phyloP scores from a whole-genome alignment of 306 rosid genomes.

The Boehmeria nivea region DNA sequence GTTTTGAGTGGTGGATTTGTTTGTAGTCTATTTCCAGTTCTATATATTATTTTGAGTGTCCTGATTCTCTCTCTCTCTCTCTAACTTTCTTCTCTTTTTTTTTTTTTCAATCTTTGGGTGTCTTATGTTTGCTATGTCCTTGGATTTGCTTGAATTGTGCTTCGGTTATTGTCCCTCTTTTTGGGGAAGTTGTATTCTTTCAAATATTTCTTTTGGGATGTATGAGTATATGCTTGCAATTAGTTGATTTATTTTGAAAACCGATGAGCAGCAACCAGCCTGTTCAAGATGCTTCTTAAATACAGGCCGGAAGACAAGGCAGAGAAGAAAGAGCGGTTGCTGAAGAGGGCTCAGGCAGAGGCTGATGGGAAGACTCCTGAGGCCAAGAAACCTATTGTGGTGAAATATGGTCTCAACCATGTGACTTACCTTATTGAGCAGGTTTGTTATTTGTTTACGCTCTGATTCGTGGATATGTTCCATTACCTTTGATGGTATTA shows the following conservation, averaged over 20 bases:
- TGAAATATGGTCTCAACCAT: conserved; percentile 79
- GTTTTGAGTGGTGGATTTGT: no score
- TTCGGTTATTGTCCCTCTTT: no score
- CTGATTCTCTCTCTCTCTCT: no score
- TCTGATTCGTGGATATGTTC: background rate
- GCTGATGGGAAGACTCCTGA: conserved; percentile 56
- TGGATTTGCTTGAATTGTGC: background rate
- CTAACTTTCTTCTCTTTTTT: no score
- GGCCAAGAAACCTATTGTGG: conserved; percentile 61
- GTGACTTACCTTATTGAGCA: conserved; percentile 77
- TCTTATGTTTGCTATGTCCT: no score
- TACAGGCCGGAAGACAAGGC: conserved; percentile 76
- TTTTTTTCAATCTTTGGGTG: no score
- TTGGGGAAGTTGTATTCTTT: no score
- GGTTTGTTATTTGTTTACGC: conserved; percentile 20
- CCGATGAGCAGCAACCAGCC: conserved; percentile 45
- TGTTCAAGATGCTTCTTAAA: conserved; percentile 73
- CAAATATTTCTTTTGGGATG: no score
- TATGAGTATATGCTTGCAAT: no score
- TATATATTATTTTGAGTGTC: no score
- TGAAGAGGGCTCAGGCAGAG: conserved; percentile 72
- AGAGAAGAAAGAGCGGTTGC: conserved; percentile 61
- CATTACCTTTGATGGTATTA: no score
- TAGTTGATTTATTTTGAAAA: background rate
- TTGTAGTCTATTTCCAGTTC: no score